Evolutionary conservation across 2,329 filamentous ascomycete genomes (phyloP).

Genomic region (Anthostomella pinea): DNA sequence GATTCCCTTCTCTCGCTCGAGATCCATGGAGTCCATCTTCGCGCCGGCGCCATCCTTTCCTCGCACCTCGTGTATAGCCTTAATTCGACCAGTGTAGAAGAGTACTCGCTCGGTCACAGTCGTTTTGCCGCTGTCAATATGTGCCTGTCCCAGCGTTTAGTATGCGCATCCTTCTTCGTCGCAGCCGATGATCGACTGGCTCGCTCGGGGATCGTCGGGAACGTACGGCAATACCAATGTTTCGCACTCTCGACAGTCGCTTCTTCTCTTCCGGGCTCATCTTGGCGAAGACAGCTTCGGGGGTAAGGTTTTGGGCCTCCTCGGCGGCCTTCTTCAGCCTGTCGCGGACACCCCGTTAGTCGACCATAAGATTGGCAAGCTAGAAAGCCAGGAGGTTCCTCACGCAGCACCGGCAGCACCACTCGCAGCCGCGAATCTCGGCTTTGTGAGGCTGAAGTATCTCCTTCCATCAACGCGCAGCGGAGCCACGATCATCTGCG

Average conservation of each 20-base stretch:
- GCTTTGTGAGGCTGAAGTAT: constrained; percentile 38
- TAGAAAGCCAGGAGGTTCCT: constrained; percentile 15
- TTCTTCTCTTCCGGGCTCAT: constrained; percentile 76
- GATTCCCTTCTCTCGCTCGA: constrained; percentile 97
- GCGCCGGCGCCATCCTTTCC: constrained; percentile 92
- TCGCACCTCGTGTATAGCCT: constrained; percentile 93
- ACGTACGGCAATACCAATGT: constrained; percentile 93
- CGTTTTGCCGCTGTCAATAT: constrained; percentile 98
- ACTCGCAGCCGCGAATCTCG: constrained; percentile 30
- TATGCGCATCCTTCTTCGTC: constrained; percentile 2
- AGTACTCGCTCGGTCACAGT: constrained; percentile 95
- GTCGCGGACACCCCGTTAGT: constrained; percentile 5
- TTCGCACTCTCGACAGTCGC: constrained; percentile 78
- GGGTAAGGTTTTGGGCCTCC: constrained; percentile 51
- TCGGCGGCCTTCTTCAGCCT: constrained; percentile 51
- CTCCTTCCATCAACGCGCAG: constrained; percentile 34
- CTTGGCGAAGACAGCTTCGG: constrained; percentile 68
- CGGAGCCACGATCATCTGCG: constrained; percentile 32
- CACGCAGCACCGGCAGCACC: constrained; percentile 39
- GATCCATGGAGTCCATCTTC: constrained; percentile 99
- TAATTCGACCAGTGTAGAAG: constrained; percentile 97
- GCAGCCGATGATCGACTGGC: not conserved
- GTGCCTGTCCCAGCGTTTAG: constrained; percentile 57
- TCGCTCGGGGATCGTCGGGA: constrained; percentile 3
- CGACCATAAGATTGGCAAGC: too few relatives aligned